Percentiles rank a stretch among this genome's conserved stretches.
phyloP scores from a whole-genome alignment of 2,329 filamentous ascomycete species.

The Arthrobotrys sphaeroides region DNA sequence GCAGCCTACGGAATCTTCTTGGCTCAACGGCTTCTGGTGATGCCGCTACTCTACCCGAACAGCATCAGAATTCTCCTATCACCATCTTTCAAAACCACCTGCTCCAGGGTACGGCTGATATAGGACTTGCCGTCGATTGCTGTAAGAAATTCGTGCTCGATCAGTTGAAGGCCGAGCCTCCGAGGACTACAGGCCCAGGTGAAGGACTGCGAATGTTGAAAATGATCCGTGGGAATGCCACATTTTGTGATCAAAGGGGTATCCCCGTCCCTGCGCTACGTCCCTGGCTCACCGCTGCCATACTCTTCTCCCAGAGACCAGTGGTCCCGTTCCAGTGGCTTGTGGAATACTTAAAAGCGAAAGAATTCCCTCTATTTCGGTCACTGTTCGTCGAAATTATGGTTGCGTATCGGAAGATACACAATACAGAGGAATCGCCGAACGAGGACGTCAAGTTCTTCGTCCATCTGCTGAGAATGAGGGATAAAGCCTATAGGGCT shows the following conservation, averaged over 20 bases:
- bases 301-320: slow-evolving; percentile 22
- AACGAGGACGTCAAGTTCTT: slow-evolving; percentile 17
- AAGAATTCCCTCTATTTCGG: not conserved
- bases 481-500: not conserved
- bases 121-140: not conserved
- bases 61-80: slow-evolving; percentile 4
- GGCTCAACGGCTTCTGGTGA: not conserved
- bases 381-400: not conserved
- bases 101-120: slow-evolving; percentile 1
- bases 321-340: slow-evolving; percentile 28
- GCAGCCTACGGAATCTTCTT: slow-evolving; percentile 13
- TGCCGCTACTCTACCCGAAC: not conserved
- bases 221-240: not conserved
- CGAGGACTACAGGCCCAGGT: not conserved
- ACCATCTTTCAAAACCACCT: not conserved
- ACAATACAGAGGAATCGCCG: not conserved
- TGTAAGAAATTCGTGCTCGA: not conserved
- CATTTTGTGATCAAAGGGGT: not conserved
- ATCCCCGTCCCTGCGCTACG: not conserved
- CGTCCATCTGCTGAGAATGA: slow-evolving; percentile 11
- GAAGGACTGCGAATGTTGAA: slow-evolving; percentile 11
- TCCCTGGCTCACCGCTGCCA: slow-evolving; percentile 21
- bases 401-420: not conserved
- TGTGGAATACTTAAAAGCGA: not conserved
- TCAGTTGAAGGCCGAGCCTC: not conserved